Evolutionary conservation across 1,139 yeast species (phyloP).

Genomic region (Yarrowia galli): DNA sequence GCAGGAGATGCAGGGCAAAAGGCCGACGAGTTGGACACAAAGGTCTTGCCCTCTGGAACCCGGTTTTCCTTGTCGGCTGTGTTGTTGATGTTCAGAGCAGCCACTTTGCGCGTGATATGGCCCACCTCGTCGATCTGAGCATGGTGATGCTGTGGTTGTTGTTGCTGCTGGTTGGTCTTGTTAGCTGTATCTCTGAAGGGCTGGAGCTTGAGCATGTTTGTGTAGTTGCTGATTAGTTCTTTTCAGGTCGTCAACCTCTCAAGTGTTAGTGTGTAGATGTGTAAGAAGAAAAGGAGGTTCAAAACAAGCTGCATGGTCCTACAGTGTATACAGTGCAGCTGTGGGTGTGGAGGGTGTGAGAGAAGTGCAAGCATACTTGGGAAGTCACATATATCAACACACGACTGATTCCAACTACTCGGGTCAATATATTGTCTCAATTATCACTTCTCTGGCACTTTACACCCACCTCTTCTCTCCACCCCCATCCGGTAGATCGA

Average conservation of each 20-base stretch:
- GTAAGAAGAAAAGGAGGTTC: slow-evolving; percentile 15
- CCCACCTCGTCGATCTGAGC: background rate
- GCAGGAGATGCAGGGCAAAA: slow-evolving; percentile 8
- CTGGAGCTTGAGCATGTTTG: slow-evolving; percentile 26
- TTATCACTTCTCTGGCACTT: no score
- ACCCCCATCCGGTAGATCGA: no score
- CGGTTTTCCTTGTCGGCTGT: slow-evolving; percentile 23
- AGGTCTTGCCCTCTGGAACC: slow-evolving; percentile 3
- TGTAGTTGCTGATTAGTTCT: background rate
- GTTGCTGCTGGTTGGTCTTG: background rate
- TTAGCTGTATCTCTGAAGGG: slow-evolving; percentile 21
- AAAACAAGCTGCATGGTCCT: slow-evolving; percentile 7
- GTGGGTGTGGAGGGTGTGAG: background rate
- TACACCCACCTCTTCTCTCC: no score
- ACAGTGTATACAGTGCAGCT: slow-evolving; percentile 13
- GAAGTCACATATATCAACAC: no score
- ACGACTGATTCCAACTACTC: no score
- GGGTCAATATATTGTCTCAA: no score
- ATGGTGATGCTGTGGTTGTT: background rate
- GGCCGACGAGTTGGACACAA: background rate
- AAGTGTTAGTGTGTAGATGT: background rate
- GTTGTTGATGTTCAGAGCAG: slow-evolving; percentile 19
- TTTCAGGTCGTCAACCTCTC: background rate
- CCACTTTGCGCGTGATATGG: slow-evolving; percentile 19
- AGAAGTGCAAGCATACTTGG: no score